Base-by-base conservation (phyloP, 2,329 filamentous ascomycete genomes). In the Salinomyces thailandicus region DNA sequence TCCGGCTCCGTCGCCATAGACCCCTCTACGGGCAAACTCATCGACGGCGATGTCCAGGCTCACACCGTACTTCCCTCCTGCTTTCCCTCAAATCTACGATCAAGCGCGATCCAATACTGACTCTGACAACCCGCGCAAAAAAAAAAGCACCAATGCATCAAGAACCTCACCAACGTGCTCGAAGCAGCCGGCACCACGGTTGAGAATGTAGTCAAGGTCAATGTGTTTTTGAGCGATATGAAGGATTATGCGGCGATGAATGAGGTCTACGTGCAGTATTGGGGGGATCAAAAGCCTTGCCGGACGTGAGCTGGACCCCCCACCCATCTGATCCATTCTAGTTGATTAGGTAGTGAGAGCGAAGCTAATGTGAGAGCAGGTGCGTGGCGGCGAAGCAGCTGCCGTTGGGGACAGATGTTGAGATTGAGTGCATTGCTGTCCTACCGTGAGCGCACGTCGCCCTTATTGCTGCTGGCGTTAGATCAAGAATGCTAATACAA, bases 191-290 rank as follows among this genome's bases (percentile, higher is more conserved):
- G 76, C 1, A 73, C 69, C 35, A 66, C 62, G 39, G 61, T 81
- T 24, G 62, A 69, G 18, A 77, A 79, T 38, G 69, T 75, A 0
- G 69, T 82, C 54, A 81, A 82, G 58, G 70, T 78, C 43, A 81
- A 80, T 48, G 31, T 34, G 7, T 33, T 33, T 19, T 17, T 35
- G 14, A 8, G 6, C 8, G 33, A 35, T 13, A 36, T 31, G 22
- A 63, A 71, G 31, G 66, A 81, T 53, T 82, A 81, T 52, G 68
- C 63, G 0, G 61, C 63, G 7, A 69, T 78, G 60, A 77, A 76
- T 42, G 67, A 69, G 41, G 71, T 64, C 3, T 77, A 74, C 38
- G 45, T 33, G 26, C 41, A 41, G 35, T 59, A 57, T 29, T 57
- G 51, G 45, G 55, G 51, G 7, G 51, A 54, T 18, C 38, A 43